Percentiles rank a stretch among this genome's conserved stretches.
These are phyloP conservation scores for Tothia fuscella DNA, from an alignment of 2,329 filamentous ascomycete genomes.

Conservation along the genomic window DNA sequence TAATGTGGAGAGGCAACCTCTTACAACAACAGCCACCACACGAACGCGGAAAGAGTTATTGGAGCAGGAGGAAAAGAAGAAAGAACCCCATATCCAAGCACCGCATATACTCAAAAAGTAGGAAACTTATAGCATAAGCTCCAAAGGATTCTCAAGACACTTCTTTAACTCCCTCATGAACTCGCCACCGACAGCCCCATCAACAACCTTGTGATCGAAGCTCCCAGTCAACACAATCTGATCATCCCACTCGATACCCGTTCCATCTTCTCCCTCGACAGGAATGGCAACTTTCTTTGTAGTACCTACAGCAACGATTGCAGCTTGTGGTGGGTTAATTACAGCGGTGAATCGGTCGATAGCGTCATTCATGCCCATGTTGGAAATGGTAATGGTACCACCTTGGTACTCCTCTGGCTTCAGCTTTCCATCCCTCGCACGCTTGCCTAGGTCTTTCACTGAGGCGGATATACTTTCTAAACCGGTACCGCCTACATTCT, in stretches of 20 bases:
- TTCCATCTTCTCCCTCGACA: constrained; percentile 69
- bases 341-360: constrained; percentile 96
- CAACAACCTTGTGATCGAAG: constrained; percentile 98
- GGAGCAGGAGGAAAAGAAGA: constrained; percentile 3
- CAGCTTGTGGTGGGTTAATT: constrained; percentile 96
- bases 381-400: constrained; percentile 97
- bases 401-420: constrained; percentile 99
- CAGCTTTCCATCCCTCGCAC: constrained; percentile 90
- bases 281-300: constrained; percentile 91
- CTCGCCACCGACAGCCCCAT: constrained; percentile 90
- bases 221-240: constrained; percentile 90
- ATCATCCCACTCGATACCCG: constrained; percentile 78
- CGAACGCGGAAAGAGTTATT: too few relatives aligned
- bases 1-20: too few relatives aligned
- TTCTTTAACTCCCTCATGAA: constrained; percentile 97
- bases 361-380: constrained; percentile 99
- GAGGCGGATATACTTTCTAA: constrained; percentile 76
- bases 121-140: constrained; percentile 84
- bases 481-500: constrained; percentile 73
- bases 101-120: constrained; percentile 9
- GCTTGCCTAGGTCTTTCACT: constrained; percentile 95
- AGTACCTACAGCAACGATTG: constrained; percentile 88
- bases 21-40: too few relatives aligned
- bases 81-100: not conserved
- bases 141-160: constrained; percentile 91